phyloP scores from a whole-genome alignment of 768 basidiomycete species.

The Cyclocybe aegerita region DNA sequence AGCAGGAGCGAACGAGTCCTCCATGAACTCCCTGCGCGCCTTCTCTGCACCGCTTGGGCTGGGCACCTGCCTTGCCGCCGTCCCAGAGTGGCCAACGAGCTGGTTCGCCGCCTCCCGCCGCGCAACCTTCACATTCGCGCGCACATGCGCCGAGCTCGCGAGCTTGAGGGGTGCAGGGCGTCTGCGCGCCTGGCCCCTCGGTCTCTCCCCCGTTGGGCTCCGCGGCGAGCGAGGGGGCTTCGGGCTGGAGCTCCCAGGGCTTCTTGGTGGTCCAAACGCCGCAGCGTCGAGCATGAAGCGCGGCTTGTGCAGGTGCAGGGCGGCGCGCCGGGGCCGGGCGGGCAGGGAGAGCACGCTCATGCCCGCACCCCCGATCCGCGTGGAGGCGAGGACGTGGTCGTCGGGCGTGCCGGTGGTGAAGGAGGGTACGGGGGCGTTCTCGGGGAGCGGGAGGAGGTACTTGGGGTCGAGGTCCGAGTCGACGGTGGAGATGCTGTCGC shows the following conservation, averaged over 20 bases:
- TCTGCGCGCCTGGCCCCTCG: constrained; percentile 26
- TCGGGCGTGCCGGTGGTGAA: constrained; percentile 15
- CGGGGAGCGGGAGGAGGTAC: constrained; percentile 38
- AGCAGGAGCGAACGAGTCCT: constrained; percentile 29
- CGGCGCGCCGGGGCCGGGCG: constrained; percentile 29
- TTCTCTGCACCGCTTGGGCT: constrained; percentile 6
- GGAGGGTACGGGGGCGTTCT: constrained; percentile 22
- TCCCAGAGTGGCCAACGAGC: background rate
- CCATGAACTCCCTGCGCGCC: constrained; percentile 28
- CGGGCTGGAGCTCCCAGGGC: constrained; percentile 9
- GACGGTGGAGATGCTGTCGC: constrained; percentile 47
- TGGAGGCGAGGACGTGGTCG: constrained; percentile 27
- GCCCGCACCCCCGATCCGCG: constrained; percentile 36
- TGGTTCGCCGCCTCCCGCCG: background rate
- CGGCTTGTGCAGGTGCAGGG: constrained; percentile 34
- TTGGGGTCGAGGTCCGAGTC: constrained; percentile 55
- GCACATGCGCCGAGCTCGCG: constrained; percentile 15
- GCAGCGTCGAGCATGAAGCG: constrained; percentile 34
- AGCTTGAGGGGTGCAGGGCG: constrained; percentile 39
- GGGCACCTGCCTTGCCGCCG: background rate
- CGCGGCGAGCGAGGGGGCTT: background rate
- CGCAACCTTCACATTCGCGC: background rate
- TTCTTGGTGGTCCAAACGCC: constrained; percentile 27
- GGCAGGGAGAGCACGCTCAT: constrained; percentile 37
- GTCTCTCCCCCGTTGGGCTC: constrained; percentile 3